Conservation (phyloP, 441 rosid genomes). For the Erodium trifolium region DNA sequence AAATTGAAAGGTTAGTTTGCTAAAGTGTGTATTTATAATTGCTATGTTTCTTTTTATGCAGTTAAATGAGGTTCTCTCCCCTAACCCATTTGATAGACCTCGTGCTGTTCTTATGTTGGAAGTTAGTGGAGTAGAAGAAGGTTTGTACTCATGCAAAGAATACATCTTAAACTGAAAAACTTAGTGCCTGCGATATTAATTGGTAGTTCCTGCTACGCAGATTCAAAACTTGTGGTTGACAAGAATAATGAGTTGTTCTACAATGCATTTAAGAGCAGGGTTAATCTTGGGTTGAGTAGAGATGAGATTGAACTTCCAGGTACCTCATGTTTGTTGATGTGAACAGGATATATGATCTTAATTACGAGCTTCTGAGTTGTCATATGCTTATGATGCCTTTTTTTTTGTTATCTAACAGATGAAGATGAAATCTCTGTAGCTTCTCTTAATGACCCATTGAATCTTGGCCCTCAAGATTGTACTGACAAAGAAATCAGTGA, state of each 20-base stretch:
- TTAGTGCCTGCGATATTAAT: background rate
- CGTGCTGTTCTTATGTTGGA: conserved; percentile 71
- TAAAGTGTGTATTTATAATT: background rate
- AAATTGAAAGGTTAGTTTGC: background rate
- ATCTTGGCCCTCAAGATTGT: background rate
- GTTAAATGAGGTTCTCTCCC: conserved; percentile 73
- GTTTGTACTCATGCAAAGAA: conserved; percentile 24
- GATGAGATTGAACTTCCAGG: conserved; percentile 70
- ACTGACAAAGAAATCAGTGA: background rate
- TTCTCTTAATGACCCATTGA: background rate
- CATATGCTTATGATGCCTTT: background rate
- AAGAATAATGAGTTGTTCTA: background rate
- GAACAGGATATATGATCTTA: background rate
- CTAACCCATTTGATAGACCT: conserved; percentile 82
- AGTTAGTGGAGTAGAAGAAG: conserved; percentile 61
- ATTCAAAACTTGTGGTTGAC: background rate
- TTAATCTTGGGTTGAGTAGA: conserved; percentile 31
- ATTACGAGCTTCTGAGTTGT: background rate
- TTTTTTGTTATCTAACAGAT: background rate
- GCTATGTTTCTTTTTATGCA: conserved; percentile 24
- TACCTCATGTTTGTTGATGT: conserved; percentile 19
- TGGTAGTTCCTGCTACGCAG: background rate
- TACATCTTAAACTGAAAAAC: background rate
- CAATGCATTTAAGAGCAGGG: conserved; percentile 38
- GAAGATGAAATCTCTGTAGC: background rate